Conservation (phyloP, 2,329 filamentous ascomycete genomes). For the Periconia sp. region DNA sequence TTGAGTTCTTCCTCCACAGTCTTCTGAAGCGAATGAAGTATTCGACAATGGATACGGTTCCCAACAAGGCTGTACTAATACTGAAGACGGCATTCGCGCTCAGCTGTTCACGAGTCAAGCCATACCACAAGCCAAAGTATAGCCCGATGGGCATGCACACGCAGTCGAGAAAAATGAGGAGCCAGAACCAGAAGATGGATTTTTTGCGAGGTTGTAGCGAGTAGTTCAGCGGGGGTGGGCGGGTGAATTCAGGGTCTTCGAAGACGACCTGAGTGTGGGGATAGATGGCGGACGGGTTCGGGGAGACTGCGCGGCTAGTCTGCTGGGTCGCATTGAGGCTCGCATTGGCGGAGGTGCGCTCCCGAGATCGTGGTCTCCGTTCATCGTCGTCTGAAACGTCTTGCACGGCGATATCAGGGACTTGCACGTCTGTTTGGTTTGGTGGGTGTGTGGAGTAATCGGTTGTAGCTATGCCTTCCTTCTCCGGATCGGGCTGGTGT, state of each 20-base stretch:
- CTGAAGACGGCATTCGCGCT: conserved; percentile 55
- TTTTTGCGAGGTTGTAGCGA: conserved; percentile 56
- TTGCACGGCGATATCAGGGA: conserved; percentile 23
- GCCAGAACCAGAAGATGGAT: conserved; percentile 62
- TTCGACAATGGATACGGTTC: conserved; percentile 57
- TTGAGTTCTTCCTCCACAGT: conserved; percentile 55
- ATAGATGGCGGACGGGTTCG: conserved; percentile 36
- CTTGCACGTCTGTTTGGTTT: conserved; percentile 15
- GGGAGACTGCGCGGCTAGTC: conserved; percentile 21
- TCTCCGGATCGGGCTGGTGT: conserved; percentile 3
- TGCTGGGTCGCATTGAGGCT: conserved; percentile 23
- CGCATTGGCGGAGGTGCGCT: conserved; percentile 13
- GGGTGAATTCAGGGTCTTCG: conserved; percentile 43
- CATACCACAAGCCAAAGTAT: conserved; percentile 64
- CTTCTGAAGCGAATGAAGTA: conserved; percentile 54
- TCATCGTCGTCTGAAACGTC: conserved; percentile 15
- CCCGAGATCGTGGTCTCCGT: conserved; percentile 12
- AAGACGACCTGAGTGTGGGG: conserved; percentile 46
- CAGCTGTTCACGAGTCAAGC: conserved; percentile 48
- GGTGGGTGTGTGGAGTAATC: conserved; percentile 5
- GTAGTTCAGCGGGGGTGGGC: conserved; percentile 58
- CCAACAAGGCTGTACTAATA: conserved; percentile 57
- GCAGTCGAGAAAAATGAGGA: conserved; percentile 60
- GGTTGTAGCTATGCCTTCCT: not conserved
- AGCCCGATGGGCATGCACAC: conserved; percentile 60